phyloP scores from a whole-genome alignment of 129 eudicot species.

The Silybum marianum region DNA sequence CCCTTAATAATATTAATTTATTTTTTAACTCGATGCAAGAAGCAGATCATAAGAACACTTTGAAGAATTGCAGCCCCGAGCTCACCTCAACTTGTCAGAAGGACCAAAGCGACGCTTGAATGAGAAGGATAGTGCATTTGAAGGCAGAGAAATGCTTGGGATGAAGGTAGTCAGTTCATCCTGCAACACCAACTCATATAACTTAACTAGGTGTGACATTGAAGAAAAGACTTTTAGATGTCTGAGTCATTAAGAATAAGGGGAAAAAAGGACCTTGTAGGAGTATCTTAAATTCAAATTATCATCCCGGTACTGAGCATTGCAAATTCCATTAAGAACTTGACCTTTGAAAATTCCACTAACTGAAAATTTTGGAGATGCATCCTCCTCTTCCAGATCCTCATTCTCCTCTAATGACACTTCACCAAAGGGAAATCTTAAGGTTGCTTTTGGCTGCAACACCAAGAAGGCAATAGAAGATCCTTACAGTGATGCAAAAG shows the following conservation, averaged over 20 bases:
- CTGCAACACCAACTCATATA: slow-evolving; percentile 44
- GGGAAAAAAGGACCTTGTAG: slow-evolving; percentile 57
- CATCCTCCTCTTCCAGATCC: slow-evolving; percentile 56
- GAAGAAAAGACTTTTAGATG: background rate
- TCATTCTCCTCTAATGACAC: slow-evolving; percentile 81
- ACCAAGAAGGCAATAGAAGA: slow-evolving; percentile 11
- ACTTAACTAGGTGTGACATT: slow-evolving; percentile 1
- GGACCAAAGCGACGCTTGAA: slow-evolving; percentile 84
- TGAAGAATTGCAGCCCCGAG: slow-evolving; percentile 1
- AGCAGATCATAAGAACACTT: background rate
- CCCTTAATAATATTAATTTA: background rate
- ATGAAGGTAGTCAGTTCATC: slow-evolving; percentile 75
- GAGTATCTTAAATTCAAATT: slow-evolving; percentile 65
- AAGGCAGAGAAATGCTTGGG: slow-evolving; percentile 84
- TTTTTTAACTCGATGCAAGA: background rate
- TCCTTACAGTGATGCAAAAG: background rate
- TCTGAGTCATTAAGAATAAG: background rate
- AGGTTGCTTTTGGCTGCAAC: slow-evolving; percentile 80
- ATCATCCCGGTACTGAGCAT: slow-evolving; percentile 74
- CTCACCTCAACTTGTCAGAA: slow-evolving; percentile 64
- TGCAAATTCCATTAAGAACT: slow-evolving; percentile 65
- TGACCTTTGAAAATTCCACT: slow-evolving; percentile 63
- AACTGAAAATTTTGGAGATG: slow-evolving; percentile 50
- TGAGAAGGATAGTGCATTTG: slow-evolving; percentile 70
- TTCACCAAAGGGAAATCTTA: slow-evolving; percentile 79